Evolutionary conservation across 352 stramenopile genomes (phyloP), one percentile per base, ranked within the genome.

Genomic region (Phytophthora brassicae): DNA sequence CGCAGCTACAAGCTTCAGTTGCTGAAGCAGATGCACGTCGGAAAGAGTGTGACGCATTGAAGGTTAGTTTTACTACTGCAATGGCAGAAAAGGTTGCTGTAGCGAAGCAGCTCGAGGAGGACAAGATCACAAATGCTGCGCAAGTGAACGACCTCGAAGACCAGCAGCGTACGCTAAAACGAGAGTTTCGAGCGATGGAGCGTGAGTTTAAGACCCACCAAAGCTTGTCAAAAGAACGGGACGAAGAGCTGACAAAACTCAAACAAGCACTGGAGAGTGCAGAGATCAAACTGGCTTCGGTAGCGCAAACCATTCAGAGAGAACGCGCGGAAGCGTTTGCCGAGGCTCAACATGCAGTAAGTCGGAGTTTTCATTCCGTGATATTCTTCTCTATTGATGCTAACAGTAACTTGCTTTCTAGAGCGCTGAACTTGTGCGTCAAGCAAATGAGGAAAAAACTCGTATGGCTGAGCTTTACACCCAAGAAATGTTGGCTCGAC

Each of bases 401-500:
- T n/a, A n/a, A n/a, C n/a, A n/a, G n/a, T n/a, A n/a, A n/a, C n/a
- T n/a, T n/a, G n/a, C 45, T 46, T 19, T 58, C 2, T 57, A 90
- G 81, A 79, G 66, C 20, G 70, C 68, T 9, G 78, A 85, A n/a
- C 58, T 70, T 0, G 60, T 91, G 29, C 68, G 68, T 1, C 72
- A 84, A 22, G 43, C 71, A 7, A 70, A 81, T 29, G 77, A 76
- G 6, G 85, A 94, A 42, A 94, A 91, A 41, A 23, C 74, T 12
- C 72, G 74, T 23, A 60, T 87, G 39, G 68, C 77, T 0, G 72
- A 87, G 24, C 57, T 94, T 5, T 92, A 94, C 56, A 68, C 76
- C 0, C 76, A 92, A 50, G 83, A 95, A 60, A 65, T 93, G 51
- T 60, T 89, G 62, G 72, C 79, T 8, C 72, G 89, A 23, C 78